A percentile compares a stretch with the other conserved stretches of the same genome.
These are phyloP conservation scores for Beauveria varroae DNA, from an alignment of 2,329 filamentous ascomycete genomes.

Conservation along the genomic window DNA sequence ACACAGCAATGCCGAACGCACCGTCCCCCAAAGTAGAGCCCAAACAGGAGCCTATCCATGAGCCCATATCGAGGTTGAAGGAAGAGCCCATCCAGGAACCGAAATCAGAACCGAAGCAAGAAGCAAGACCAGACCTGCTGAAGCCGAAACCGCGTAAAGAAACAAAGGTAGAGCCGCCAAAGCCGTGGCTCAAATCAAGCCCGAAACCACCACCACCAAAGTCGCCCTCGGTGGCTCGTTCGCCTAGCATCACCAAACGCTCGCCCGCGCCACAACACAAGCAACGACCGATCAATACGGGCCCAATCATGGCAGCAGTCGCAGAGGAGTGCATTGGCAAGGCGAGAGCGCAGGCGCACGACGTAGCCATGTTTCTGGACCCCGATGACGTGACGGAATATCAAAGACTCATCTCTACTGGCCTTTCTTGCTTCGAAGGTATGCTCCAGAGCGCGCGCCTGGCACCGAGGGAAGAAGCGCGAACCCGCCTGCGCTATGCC, in stretches of 20 bases:
- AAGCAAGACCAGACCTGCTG: neutral
- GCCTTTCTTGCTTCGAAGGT: conserved; percentile 64
- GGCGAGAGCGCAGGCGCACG: conserved; percentile 49
- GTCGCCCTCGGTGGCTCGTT: conserved; percentile 33
- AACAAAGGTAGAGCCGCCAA: conserved; percentile 18
- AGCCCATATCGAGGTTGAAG: conserved; percentile 12
- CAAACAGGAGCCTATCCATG: conserved; percentile 13
- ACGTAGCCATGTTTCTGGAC: conserved; percentile 32
- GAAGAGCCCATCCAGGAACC: neutral
- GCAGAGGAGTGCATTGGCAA: conserved; percentile 69
- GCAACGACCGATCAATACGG: conserved; percentile 39
- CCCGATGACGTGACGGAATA: conserved; percentile 52
- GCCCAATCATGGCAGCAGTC: conserved; percentile 58
- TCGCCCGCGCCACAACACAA: conserved; percentile 35
- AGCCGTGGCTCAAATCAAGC: conserved; percentile 27
- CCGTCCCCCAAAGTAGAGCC: conserved; percentile 9
- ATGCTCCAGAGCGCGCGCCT: conserved; percentile 55
- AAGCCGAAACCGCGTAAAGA: conserved; percentile 12
- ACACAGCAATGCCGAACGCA: conserved; percentile 11
- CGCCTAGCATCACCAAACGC: conserved; percentile 33
- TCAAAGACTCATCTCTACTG: conserved; percentile 63
- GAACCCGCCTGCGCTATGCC: conserved; percentile 63
- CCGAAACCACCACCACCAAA: conserved; percentile 33
- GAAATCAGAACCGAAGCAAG: conserved; percentile 5
- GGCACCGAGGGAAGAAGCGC: conserved; percentile 59